These are phyloP conservation scores for Debaryomycetaceae sp. DNA, from an alignment of 1,139 yeast genomes.

Conservation along the genomic window DNA sequence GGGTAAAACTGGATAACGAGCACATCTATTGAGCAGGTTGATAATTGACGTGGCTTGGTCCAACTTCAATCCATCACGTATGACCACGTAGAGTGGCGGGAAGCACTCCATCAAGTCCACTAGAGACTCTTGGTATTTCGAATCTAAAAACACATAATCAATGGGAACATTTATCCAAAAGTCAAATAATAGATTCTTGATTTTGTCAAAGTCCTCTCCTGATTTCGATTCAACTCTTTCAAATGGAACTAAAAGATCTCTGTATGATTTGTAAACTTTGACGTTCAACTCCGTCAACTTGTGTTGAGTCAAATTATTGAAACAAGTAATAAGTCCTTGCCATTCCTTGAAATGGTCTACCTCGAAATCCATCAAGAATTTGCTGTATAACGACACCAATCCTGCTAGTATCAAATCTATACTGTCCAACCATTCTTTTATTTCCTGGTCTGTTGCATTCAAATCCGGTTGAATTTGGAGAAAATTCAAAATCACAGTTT, in stretches of 20 bases:
- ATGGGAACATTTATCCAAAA: conserved; percentile 65
- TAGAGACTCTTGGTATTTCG: conserved; percentile 55
- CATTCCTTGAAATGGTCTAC: conserved; percentile 28
- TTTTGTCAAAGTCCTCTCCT: conserved; percentile 7
- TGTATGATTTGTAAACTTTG: conserved; percentile 51
- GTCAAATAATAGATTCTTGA: conserved; percentile 45
- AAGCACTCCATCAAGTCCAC: conserved; percentile 51
- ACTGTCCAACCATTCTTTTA: conserved; percentile 54
- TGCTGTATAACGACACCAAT: conserved; percentile 47
- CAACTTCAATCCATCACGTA: conserved; percentile 23
- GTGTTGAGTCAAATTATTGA: conserved; percentile 31
- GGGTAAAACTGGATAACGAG: conserved; percentile 66
- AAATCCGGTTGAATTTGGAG: conserved; percentile 18
- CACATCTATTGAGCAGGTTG: conserved; percentile 52
- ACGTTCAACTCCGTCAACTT: conserved; percentile 48
- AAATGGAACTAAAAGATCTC: conserved; percentile 41
- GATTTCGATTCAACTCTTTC: conserved; percentile 6
- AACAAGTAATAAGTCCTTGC: conserved; percentile 50
- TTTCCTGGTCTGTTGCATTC: conserved; percentile 10
- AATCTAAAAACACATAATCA: conserved; percentile 54
- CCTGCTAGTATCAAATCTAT: conserved; percentile 59
- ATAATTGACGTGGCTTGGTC: conserved; percentile 43
- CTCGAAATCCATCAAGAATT: conserved; percentile 35
- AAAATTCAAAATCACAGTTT: conserved; percentile 43
- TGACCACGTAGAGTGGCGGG: conserved; percentile 39